Evolutionary conservation across 257 asterid species (phyloP), one percentile per base, ranked within the genome.

Genomic region (Datura wrightii): DNA sequence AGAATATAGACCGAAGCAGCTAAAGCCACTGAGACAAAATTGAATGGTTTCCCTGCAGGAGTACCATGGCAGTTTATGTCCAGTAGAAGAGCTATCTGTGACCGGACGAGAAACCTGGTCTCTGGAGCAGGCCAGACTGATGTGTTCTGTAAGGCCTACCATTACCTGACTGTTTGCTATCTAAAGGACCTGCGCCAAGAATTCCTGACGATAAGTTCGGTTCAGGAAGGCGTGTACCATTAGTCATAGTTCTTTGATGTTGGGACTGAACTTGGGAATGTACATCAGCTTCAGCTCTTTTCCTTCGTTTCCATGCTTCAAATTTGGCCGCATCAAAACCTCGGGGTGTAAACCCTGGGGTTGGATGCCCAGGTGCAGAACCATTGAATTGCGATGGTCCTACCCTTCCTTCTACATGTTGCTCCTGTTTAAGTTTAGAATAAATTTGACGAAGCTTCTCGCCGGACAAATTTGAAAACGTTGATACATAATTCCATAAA

Each of bases 241-340:
- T 94, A 84, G 82, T 84, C 10, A 86, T 39, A 72, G 92, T 91
- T 87, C 97, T 91, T 83, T 90, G 98, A 85, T 91, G 66, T 3
- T 91, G 89, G 82, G 91, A 88, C 90, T 89, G 97, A 84, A 19
- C 65, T 67, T 93, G 94, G 79, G 91, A 88, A 82, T 65, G 79
- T 31, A 92, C 88, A 85, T 93, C 98, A 62, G 94, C 88, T 71
- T 93, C 99, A 59, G 99, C 95, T 88, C 97, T 90, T 92, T 93
- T 97, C 88, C 94, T 89, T 76, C 99, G 90, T 87, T 93, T 97
- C 99, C 99, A 97, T 53, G 99, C 99, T 91, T 97, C 99, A 79
- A 94, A 95, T 87, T 90, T 97, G 66, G 85, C 97, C 63, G 93
- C 90, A 79, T 95, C 99, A 70, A 93, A 88, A 89, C 96, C 98